These are phyloP conservation scores for Pascua guehoae DNA, from an alignment of 1,284 basidiomycete genomes.

Conservation along the genomic window DNA sequence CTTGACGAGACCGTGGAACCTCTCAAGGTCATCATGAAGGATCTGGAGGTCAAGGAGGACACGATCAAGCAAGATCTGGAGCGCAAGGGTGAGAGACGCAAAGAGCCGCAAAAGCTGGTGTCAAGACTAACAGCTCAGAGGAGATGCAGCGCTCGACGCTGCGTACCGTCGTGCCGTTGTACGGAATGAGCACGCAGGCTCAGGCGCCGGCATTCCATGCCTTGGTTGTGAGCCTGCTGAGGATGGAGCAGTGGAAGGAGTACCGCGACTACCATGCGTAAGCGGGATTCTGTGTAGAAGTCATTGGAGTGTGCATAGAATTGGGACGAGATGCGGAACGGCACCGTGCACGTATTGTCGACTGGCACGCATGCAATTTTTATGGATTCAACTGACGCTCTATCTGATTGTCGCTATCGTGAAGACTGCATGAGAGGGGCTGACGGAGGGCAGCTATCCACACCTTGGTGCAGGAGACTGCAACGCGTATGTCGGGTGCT, in stretches of 20 bases:
- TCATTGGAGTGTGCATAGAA: too few species aligned
- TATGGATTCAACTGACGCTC: too few species aligned
- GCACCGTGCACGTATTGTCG: too few species aligned
- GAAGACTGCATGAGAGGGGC: too few species aligned
- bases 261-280: conserved; percentile 41
- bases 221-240: conserved; percentile 55
- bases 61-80: conserved; percentile 97
- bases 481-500: too few species aligned
- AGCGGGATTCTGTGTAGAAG: neutral
- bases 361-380: too few species aligned
- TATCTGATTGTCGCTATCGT: too few species aligned
- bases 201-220: conserved; percentile 68
- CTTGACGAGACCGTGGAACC: conserved; percentile 80
- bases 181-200: conserved; percentile 57
- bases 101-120: conserved; percentile 5
- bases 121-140: conserved; percentile 44
- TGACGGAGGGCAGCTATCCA: too few species aligned
- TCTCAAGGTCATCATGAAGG: conserved; percentile 86
- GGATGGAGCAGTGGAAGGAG: conserved; percentile 44
- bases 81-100: conserved; percentile 57
- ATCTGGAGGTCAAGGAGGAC: conserved; percentile 81
- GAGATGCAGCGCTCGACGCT: conserved; percentile 86
- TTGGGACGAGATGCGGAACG: too few species aligned
- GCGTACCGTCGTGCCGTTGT: conserved; percentile 78
- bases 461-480: too few species aligned